phyloP scores from a whole-genome alignment of 176 grass and related monocot genomes.

The Aegilops umbellulata region DNA sequence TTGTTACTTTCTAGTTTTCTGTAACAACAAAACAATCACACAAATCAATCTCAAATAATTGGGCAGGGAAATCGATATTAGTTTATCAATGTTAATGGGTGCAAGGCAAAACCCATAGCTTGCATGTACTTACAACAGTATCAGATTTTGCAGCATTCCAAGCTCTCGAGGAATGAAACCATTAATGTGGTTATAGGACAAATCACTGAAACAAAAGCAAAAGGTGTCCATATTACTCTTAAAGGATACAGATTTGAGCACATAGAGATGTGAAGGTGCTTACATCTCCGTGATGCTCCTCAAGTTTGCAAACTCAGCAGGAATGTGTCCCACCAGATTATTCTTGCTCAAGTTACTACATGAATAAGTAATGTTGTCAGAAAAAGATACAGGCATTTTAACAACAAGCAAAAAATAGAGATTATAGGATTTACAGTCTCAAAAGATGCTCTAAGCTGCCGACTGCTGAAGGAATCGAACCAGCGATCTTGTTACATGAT shows the following conservation, averaged over 20 bases:
- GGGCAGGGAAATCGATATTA: background rate
- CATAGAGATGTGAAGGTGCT: background rate
- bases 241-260: background rate
- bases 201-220: slow-evolving; percentile 51
- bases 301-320: slow-evolving; percentile 84
- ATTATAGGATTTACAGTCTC: slow-evolving; percentile 60
- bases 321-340: slow-evolving; percentile 65
- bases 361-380: slow-evolving; percentile 20
- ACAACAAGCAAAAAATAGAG: background rate
- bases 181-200: slow-evolving; percentile 60
- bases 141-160: slow-evolving; percentile 78
- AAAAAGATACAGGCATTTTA: slow-evolving; percentile 13
- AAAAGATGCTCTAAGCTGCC: slow-evolving; percentile 92
- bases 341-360: slow-evolving; percentile 95
- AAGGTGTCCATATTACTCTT: slow-evolving; percentile 10
- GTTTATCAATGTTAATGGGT: background rate
- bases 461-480: slow-evolving; percentile 69
- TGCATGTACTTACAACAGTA: slow-evolving; percentile 59
- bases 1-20: slow-evolving; percentile 92
- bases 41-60: slow-evolving; percentile 28
- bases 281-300: slow-evolving; percentile 99
- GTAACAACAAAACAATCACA: slow-evolving; percentile 10
- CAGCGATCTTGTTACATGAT: slow-evolving; percentile 85
- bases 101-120: background rate
- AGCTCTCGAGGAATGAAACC: slow-evolving; percentile 81